Evolutionary conservation across 306 rosid genomes (phyloP).

Genomic region (Acacia acuminata): DNA sequence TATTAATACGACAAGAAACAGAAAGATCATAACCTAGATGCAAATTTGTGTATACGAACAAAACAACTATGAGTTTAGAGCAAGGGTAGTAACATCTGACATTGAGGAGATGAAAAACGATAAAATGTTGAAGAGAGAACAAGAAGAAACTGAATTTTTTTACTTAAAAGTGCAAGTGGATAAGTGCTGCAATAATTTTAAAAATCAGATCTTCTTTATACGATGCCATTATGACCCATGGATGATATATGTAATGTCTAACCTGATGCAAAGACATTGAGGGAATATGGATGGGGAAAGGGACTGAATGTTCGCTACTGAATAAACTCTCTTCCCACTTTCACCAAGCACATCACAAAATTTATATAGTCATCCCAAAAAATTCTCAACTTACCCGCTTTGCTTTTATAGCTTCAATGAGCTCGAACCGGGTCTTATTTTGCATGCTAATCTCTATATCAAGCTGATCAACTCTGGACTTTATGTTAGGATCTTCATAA

Average conservation of each 20-base stretch:
- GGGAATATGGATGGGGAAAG: background rate
- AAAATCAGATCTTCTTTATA: background rate
- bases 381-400: slow-evolving; percentile 74
- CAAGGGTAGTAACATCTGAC: background rate
- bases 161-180: background rate
- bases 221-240: background rate
- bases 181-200: background rate
- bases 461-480: slow-evolving; percentile 65
- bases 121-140: background rate
- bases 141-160: background rate
- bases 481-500: slow-evolving; percentile 76
- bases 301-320: background rate
- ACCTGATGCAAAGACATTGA: background rate
- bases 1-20: background rate
- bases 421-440: slow-evolving; percentile 70
- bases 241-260: background rate
- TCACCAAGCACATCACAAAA: background rate
- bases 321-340: background rate
- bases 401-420: slow-evolving; percentile 78
- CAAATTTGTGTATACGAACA: background rate
- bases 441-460: slow-evolving; percentile 66
- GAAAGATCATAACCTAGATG: background rate
- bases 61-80: background rate
- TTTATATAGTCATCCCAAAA: slow-evolving; percentile 16
- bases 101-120: background rate